Evolutionary conservation across 2,329 filamentous ascomycete genomes (phyloP), one percentile per base, ranked within the genome.

Genomic region (Fusarium oxysporum): DNA sequence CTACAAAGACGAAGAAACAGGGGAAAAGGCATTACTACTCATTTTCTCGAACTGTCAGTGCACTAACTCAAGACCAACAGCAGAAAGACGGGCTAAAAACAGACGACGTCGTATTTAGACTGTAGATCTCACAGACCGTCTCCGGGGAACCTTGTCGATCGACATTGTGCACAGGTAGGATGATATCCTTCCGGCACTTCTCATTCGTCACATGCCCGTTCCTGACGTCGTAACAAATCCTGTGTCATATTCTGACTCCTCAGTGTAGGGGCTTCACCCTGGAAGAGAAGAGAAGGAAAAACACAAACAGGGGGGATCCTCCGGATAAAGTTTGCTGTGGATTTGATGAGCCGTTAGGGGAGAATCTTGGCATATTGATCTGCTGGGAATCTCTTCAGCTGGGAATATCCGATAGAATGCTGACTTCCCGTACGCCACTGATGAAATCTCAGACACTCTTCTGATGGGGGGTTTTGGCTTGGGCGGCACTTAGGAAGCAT

Each of bases 91-190:
- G 32, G 21, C 56, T 32, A 43, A 54, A 21, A 40, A 37, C 12
- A 33, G 28, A 51, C 45, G 1, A 43, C 19, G 51, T 50, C 9
- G 62, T 28, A 38, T 45, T 40, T 38, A 64, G 38, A 47, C 50
- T 71, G 68, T 37, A 68, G 62, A 71, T 71, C 68, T 21, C 19
- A 23, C 16, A 64, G 62, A 45, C 55, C 14, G 51, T 53, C 23
- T 43, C 62, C 45, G 68, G 56, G 54, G 68, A 71, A 68, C 37
- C 68, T 16, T 59, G 53, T 14, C 23, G 41, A 43, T 53, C 57
- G n/a, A 41, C 45, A 43, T 47, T 37, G 41, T 55, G n/a, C 47
- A 41, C 28, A 30, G 33, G 50, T 9, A 40, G 33, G 7, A 54
- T 54, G 19, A 40, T 28, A n/a, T 35, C 7, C 1, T 5, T 21